Conservation (phyloP, 148 eudicot genomes). For the Spergularia marina region DNA sequence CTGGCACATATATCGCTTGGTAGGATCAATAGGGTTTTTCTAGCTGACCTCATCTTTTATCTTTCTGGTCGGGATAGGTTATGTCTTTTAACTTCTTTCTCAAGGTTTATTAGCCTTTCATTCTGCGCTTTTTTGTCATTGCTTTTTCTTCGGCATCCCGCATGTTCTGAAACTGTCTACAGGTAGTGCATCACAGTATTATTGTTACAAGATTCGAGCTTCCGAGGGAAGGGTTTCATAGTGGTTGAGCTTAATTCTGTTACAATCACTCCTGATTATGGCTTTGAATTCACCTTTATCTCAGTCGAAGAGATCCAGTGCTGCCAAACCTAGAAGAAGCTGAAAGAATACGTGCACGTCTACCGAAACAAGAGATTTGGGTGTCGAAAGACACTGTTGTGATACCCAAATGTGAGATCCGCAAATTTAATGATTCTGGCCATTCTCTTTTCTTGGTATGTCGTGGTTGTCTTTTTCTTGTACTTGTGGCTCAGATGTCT, state of each 20-base stretch:
- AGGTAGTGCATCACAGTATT: not conserved
- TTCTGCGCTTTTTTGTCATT: not conserved
- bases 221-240: not conserved
- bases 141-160: not conserved
- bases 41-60: not conserved
- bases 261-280: not conserved
- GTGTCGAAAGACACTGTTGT: constrained; percentile 20
- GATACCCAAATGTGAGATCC: constrained; percentile 39
- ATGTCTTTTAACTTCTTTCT: not conserved
- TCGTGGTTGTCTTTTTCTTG: constrained; percentile 7
- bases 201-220: not conserved
- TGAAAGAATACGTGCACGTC: constrained; percentile 33
- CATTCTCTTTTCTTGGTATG: constrained; percentile 43
- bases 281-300: constrained; percentile 7
- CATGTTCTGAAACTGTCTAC: constrained; percentile 1
- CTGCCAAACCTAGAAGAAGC: constrained; percentile 42
- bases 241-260: not conserved
- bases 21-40: not conserved
- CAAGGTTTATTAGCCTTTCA: not conserved
- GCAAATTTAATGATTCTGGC: constrained; percentile 38
- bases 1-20: not conserved
- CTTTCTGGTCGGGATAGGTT: not conserved
- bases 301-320: constrained; percentile 43
- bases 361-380: constrained; percentile 37
- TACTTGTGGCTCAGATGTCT: not conserved